Percentiles rank a stretch among this genome's conserved stretches.
Evolutionary conservation across 768 basidiomycete genomes (phyloP).

Genomic region (Vararia minispora): DNA sequence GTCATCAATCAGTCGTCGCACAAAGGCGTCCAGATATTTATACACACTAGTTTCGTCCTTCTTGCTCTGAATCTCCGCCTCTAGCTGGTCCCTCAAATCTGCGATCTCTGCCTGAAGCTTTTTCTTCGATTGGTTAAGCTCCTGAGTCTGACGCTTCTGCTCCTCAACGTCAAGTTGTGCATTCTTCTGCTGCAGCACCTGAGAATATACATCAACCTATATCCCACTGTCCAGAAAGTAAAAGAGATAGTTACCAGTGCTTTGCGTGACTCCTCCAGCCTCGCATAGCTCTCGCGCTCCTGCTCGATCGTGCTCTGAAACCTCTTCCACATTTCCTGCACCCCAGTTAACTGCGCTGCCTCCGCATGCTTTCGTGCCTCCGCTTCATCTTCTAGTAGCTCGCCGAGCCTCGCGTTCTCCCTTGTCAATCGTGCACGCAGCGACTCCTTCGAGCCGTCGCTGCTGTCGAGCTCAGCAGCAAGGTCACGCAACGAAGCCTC

Average conservation of each 20-base stretch:
- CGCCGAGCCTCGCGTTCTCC: constrained; percentile 44
- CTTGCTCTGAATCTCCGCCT: constrained; percentile 37
- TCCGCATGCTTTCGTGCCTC: constrained; percentile 51
- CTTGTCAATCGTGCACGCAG: constrained; percentile 42
- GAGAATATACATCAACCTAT: constrained; percentile 3
- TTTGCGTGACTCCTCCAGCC: constrained; percentile 60
- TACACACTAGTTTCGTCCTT: constrained; percentile 46
- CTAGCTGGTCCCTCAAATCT: constrained; percentile 44
- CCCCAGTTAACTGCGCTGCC: constrained; percentile 49
- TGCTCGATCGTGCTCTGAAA: constrained; percentile 47
- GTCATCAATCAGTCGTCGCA: constrained; percentile 1
- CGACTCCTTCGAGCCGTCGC: constrained; percentile 55
- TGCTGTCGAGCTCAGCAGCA: constrained; percentile 48
- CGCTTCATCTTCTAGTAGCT: constrained; percentile 50
- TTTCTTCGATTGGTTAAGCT: constrained; percentile 43
- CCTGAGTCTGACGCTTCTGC: constrained; percentile 50
- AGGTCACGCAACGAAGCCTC: constrained; percentile 49
- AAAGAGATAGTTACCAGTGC: constrained; percentile 39
- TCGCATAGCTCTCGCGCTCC: constrained; percentile 51
- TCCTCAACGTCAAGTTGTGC: constrained; percentile 56
- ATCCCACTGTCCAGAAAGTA: neutral
- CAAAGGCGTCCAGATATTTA: neutral
- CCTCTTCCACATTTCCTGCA: constrained; percentile 57
- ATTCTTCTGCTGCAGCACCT: constrained; percentile 59
- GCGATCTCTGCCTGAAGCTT: constrained; percentile 44